Evolutionary conservation across 2,329 filamentous ascomycete species (phyloP).

Genomic region (Ciborinia camelliae): DNA sequence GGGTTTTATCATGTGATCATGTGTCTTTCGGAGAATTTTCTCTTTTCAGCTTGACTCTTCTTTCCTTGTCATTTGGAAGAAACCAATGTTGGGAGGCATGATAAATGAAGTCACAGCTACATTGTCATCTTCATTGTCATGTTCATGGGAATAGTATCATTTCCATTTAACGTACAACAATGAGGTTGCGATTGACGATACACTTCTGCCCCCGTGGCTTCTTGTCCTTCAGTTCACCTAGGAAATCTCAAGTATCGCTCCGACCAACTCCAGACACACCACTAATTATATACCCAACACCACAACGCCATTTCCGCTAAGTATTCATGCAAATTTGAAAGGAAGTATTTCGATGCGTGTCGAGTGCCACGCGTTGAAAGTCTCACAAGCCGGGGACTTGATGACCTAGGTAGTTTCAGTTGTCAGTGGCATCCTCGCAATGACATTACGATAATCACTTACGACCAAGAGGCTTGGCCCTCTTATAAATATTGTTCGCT

Average conservation of each 20-base stretch:
- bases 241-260: no score
- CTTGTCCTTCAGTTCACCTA: no score
- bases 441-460: not conserved
- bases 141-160: not conserved
- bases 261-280: not conserved
- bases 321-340: not conserved
- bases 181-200: not conserved
- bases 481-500: constrained; percentile 14
- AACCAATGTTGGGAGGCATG: no score
- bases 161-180: not conserved
- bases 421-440: not conserved
- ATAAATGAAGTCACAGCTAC: no score
- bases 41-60: not conserved
- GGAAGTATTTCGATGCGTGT: not conserved
- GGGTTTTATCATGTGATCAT: constrained; percentile 3
- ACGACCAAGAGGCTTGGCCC: constrained; percentile 19
- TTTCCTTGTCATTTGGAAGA: no score
- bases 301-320: not conserved
- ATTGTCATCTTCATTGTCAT: not conserved
- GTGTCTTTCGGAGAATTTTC: not conserved
- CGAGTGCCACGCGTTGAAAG: not conserved
- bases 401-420: not conserved
- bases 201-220: no score
- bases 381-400: not conserved
- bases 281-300: not conserved